phyloP scores from a whole-genome alignment of 108 stramenopile genomes.

The Nitzschia putrida region DNA sequence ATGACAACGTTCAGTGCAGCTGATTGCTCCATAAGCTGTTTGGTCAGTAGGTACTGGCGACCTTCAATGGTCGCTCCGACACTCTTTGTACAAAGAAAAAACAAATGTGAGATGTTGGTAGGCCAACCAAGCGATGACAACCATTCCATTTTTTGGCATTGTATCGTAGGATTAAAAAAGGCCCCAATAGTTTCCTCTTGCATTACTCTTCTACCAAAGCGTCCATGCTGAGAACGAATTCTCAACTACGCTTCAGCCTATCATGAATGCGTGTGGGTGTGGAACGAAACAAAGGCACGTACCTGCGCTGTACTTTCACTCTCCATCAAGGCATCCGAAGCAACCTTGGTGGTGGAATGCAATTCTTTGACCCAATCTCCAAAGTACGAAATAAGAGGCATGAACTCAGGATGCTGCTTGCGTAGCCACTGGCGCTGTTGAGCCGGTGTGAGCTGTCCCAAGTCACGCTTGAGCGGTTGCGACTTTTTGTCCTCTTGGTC shows the following conservation, averaged over 20 bases:
- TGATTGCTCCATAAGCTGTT: slow-evolving; percentile 66
- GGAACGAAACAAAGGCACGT: slow-evolving; percentile 22
- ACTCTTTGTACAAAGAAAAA: slow-evolving; percentile 47
- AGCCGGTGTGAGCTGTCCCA: slow-evolving; percentile 56
- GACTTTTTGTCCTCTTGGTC: slow-evolving; percentile 13
- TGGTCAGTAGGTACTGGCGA: slow-evolving; percentile 72
- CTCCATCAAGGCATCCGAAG: slow-evolving; percentile 51
- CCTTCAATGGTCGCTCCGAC: slow-evolving; percentile 74
- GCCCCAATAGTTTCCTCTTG: slow-evolving; percentile 47
- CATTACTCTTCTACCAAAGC: slow-evolving; percentile 80
- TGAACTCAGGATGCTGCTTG: slow-evolving; percentile 70
- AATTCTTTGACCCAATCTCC: slow-evolving; percentile 49
- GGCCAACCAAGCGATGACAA: slow-evolving; percentile 76
- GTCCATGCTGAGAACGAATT: slow-evolving; percentile 40
- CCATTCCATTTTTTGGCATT: slow-evolving; percentile 25
- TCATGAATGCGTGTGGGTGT: slow-evolving; percentile 62
- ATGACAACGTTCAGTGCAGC: slow-evolving; percentile 70
- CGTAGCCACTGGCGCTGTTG: slow-evolving; percentile 63
- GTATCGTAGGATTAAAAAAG: slow-evolving; percentile 73
- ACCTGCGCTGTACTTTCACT: slow-evolving; percentile 65
- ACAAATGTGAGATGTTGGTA: slow-evolving; percentile 22
- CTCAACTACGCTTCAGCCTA: slow-evolving; percentile 63
- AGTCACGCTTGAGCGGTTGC: slow-evolving; percentile 26
- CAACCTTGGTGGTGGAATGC: slow-evolving; percentile 48
- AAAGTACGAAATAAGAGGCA: slow-evolving; percentile 73